Conservation (phyloP, 2,329 filamentous ascomycete species). For the Alternaria alternata region DNA sequence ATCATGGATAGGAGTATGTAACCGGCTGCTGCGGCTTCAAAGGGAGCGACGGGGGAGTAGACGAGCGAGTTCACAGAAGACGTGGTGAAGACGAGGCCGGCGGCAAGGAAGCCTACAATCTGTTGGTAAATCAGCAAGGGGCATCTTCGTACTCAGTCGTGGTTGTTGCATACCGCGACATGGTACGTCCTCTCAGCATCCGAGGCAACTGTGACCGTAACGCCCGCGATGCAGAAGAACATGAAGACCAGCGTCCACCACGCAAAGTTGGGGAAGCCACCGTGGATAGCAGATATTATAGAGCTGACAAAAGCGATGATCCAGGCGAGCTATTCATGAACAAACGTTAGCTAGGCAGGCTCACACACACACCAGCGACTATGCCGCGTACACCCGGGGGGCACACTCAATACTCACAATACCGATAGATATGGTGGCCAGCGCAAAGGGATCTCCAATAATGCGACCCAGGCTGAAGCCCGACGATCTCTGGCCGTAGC, state of each 20-base stretch:
- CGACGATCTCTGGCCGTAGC: slow-evolving; percentile 54
- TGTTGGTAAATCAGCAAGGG: slow-evolving; percentile 46
- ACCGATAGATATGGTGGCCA: slow-evolving; percentile 91
- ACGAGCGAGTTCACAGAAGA: slow-evolving; percentile 87
- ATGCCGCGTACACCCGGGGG: not conserved
- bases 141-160: not conserved
- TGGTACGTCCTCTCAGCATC: slow-evolving; percentile 88
- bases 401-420: slow-evolving; percentile 70
- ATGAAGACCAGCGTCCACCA: slow-evolving; percentile 94
- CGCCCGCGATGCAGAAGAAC: slow-evolving; percentile 80
- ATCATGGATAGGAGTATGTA: slow-evolving; percentile 96
- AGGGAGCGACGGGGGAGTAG: slow-evolving; percentile 75
- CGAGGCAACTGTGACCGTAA: slow-evolving; percentile 83
- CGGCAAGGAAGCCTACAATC: slow-evolving; percentile 85
- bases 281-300: slow-evolving; percentile 71
- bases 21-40: slow-evolving; percentile 87
- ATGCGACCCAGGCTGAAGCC: slow-evolving; percentile 84
- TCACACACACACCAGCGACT: no score
- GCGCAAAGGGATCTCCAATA: slow-evolving; percentile 92
- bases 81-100: slow-evolving; percentile 83
- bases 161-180: slow-evolving; percentile 68
- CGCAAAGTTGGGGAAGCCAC: slow-evolving; percentile 79
- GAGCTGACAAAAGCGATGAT: slow-evolving; percentile 89
- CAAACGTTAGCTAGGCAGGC: slow-evolving; percentile 19
- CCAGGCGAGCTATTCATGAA: slow-evolving; percentile 79